These are phyloP conservation scores for Tinospora cordifolia DNA, from an alignment of 164 flowering plant species.

Conservation along the genomic window DNA sequence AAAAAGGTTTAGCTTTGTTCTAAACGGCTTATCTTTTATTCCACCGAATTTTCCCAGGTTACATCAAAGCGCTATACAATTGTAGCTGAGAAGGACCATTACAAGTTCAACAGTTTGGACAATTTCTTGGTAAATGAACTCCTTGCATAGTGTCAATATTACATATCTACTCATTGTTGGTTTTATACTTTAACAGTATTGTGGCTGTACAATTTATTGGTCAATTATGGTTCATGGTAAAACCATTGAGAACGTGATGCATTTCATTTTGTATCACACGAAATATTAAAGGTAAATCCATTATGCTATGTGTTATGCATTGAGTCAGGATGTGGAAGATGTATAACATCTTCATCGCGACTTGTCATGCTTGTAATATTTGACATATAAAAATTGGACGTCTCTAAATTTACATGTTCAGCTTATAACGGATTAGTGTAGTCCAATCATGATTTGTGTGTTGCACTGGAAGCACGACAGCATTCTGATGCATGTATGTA, in stretches of 20 bases:
- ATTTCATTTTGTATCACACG: not conserved
- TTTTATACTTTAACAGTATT: not conserved
- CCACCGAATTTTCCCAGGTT: slow-evolving; percentile 39
- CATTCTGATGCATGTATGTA: not conserved
- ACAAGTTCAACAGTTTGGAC: slow-evolving; percentile 61
- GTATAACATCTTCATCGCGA: not conserved
- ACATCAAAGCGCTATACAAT: slow-evolving; percentile 74
- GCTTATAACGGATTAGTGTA: not conserved
- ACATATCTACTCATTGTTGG: not conserved
- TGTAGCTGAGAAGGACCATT: slow-evolving; percentile 76
- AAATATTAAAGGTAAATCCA: not conserved
- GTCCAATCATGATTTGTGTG: not conserved
- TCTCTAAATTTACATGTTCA: not conserved
- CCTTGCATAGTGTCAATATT: not conserved
- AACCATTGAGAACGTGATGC: not conserved
- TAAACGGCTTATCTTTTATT: not conserved
- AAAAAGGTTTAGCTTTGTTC: not conserved
- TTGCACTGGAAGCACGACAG: not conserved
- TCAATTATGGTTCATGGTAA: not conserved
- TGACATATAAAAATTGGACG: not conserved
- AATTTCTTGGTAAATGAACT: slow-evolving; percentile 58
- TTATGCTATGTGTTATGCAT: no score
- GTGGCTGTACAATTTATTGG: not conserved
- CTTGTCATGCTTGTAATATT: not conserved
- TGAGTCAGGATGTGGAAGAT: no score